phyloP scores from a whole-genome alignment of 73 alveolate genomes.

The Stentor coeruleus region DNA sequence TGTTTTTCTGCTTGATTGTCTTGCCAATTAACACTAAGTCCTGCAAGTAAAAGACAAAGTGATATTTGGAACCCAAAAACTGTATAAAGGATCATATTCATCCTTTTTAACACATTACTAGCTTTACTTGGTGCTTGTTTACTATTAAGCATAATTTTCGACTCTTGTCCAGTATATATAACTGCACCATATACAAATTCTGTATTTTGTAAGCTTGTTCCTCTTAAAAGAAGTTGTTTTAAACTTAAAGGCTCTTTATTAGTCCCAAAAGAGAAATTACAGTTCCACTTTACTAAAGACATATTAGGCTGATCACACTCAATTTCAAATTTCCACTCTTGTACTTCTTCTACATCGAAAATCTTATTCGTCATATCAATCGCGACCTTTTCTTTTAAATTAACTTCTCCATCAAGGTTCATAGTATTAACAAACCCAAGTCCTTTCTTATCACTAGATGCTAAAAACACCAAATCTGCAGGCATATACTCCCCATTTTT shows the following conservation, averaged over 20 bases:
- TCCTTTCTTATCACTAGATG: conserved; percentile 29
- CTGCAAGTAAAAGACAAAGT: conserved; percentile 32
- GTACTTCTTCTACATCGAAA: no score
- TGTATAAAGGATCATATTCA: conserved; percentile 44
- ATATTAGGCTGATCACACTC: conserved; percentile 13
- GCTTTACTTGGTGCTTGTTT: conserved; percentile 58
- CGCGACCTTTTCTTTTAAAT: conserved; percentile 62
- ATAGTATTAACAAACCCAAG: conserved; percentile 56
- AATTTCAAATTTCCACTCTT: conserved; percentile 14
- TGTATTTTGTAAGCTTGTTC: neutral
- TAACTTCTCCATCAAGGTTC: conserved; percentile 80
- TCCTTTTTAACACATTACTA: conserved; percentile 53
- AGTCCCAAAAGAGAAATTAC: neutral
- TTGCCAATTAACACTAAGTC: conserved; percentile 36
- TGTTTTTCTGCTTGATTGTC: neutral
- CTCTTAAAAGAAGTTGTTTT: neutral
- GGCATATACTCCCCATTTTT: conserved; percentile 66
- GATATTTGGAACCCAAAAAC: conserved; percentile 40
- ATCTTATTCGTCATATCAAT: no score
- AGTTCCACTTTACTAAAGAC: conserved; percentile 2
- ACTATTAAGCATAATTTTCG: conserved; percentile 72
- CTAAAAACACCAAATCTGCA: conserved; percentile 53
- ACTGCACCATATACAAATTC: conserved; percentile 66
- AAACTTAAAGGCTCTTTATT: neutral
- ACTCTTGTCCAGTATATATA: conserved; percentile 81